Base-by-base conservation (phyloP, 495 filamentous ascomycete species). In the Penicillium antarcticum region DNA sequence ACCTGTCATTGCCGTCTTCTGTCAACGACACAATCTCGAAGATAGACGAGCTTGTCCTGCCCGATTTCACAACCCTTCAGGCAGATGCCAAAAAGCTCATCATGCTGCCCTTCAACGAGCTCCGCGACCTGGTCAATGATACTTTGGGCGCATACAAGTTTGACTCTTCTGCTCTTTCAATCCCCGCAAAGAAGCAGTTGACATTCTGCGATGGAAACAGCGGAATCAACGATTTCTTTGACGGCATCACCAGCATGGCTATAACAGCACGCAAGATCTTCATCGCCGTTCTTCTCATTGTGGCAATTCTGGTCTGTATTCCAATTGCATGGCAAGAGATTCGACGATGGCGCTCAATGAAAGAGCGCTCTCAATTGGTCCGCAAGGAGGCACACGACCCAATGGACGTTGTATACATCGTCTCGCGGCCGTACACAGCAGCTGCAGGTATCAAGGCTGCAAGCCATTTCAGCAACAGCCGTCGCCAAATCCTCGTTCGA, bases 341-440 rank as follows among this genome's bases (percentile, higher is more conserved):
- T 45, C 82, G 84, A 35, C 81, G 87, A 32, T 97, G 85, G 84
- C 82, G 82, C 26, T 77, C 73, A 7, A 87, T 88, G 78, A 80
- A 85, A 63, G 67, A 85, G 50, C 85, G 87, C 29, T 79, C 89
- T 12, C 70, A 79, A 41, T 73, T 90, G 19, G 76, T 96, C 41
- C 76, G 74, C 41, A 79, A 84, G 45, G 69, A 85, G 17, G 78
- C 80, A 10, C 75, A 80, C 55, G 91, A 97, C 56, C 83, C 87
- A 2, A 83, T 96, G 79, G 95, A 97, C 64, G 85, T 92, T 16
- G 80, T 96, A 42, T 92, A 96, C 63, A 87, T 96, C 41, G 82
- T 84, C 13, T 95, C 91, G 16, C 79, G 89, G 4, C 91, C 92
- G 5, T 81, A 84, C 52, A 86, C 88, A 0, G 77, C 87, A 1